phyloP scores from a whole-genome alignment of 2,329 filamentous ascomycete genomes.

The Aspergillus nomiae region DNA sequence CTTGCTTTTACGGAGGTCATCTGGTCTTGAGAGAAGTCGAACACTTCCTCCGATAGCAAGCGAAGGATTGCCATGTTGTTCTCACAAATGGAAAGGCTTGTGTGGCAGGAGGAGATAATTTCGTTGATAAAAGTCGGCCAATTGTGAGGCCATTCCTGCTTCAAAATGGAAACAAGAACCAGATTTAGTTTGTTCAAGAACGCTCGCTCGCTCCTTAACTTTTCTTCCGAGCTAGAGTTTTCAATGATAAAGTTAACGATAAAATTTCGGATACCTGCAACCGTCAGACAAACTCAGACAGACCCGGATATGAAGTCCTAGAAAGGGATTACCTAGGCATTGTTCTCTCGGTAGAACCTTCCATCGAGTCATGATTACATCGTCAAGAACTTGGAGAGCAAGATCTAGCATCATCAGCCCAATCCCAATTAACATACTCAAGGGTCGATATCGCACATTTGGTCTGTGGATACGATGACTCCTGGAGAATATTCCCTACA shows the following conservation, averaged over 20 bases:
- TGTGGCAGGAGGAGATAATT: conserved; percentile 94
- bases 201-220: conserved; percentile 78
- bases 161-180: conserved; percentile 93
- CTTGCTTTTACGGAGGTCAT: conserved; percentile 99
- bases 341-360: conserved; percentile 95
- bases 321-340: conserved; percentile 70
- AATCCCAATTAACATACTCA: background rate
- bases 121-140: conserved; percentile 99
- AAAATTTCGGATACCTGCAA: conserved; percentile 92
- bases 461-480: conserved; percentile 90
- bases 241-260: conserved; percentile 98
- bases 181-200: conserved; percentile 98
- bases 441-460: conserved; percentile 69
- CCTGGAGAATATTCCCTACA: conserved; percentile 93
- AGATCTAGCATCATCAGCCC: conserved; percentile 64
- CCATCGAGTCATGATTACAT: conserved; percentile 98
- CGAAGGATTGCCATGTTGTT: conserved; percentile 99
- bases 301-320: background rate
- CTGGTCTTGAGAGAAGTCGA: conserved; percentile 97
- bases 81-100: conserved; percentile 94
- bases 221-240: conserved; percentile 86
- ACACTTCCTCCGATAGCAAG: conserved; percentile 94
- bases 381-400: conserved; percentile 93
- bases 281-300: conserved; percentile 7
- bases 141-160: conserved; percentile 99